Conservation (phyloP, 2,329 filamentous ascomycete species). For the Talaromyces sp. region DNA sequence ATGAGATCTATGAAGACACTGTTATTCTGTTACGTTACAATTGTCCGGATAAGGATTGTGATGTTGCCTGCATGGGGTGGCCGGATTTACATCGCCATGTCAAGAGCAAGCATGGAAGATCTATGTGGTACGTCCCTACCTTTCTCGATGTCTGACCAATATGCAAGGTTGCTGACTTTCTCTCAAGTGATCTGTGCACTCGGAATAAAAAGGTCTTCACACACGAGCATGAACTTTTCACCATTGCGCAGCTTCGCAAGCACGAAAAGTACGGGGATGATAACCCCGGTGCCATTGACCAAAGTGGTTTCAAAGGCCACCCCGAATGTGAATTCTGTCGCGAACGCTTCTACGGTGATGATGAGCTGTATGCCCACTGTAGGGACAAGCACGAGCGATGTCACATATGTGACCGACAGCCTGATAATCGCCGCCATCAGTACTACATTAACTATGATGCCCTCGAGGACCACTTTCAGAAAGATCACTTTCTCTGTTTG, state of each 20-base stretch:
- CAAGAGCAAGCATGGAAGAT: conserved; percentile 72
- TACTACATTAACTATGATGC: conserved; percentile 88
- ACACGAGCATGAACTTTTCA: conserved; percentile 92
- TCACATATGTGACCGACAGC: conserved; percentile 78
- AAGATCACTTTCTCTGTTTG: conserved; percentile 78
- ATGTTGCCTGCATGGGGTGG: conserved; percentile 78
- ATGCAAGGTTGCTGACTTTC: neutral
- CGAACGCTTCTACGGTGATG: conserved; percentile 88
- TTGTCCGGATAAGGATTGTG: conserved; percentile 78
- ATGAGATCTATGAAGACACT: conserved; percentile 87
- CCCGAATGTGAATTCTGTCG: conserved; percentile 91
- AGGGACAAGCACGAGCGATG: conserved; percentile 91
- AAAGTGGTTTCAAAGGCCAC: conserved; percentile 94
- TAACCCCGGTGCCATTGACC: conserved; percentile 78
- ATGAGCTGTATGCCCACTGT: conserved; percentile 91
- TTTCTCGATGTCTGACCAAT: neutral
- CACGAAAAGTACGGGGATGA: conserved; percentile 92
- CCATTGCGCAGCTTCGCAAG: conserved; percentile 69
- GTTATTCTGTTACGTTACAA: conserved; percentile 86
- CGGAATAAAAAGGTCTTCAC: conserved; percentile 97
- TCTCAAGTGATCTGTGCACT: conserved; percentile 69
- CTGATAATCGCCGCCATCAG: conserved; percentile 63
- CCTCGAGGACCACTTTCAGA: conserved; percentile 78
- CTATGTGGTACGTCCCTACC: conserved; percentile 61
- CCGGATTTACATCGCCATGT: conserved; percentile 77